phyloP scores from a whole-genome alignment of 495 filamentous ascomycete genomes.

The Ramalina intermedia region DNA sequence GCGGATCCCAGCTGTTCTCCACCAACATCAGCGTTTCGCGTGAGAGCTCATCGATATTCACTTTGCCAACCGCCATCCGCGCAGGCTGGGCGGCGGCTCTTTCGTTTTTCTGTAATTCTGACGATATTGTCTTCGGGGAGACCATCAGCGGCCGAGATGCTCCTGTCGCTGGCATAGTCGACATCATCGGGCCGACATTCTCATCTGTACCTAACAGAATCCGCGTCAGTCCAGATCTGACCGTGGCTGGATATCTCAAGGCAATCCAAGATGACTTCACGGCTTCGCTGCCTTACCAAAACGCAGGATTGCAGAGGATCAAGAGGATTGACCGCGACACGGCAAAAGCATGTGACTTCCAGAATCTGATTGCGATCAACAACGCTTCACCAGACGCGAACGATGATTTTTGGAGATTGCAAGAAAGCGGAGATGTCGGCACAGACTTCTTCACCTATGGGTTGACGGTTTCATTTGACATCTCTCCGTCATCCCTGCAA shows the following conservation, averaged over 20 bases:
- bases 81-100: constrained; percentile 47
- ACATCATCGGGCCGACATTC: constrained; percentile 42
- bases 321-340: constrained; percentile 45
- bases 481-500: constrained; percentile 39
- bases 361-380: constrained; percentile 41
- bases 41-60: constrained; percentile 27
- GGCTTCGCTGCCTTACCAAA: constrained; percentile 44
- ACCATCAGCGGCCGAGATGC: constrained; percentile 39
- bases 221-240: constrained; percentile 16
- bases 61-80: constrained; percentile 43
- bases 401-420: constrained; percentile 25
- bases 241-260: constrained; percentile 24
- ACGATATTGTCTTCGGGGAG: constrained; percentile 45
- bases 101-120: constrained; percentile 35
- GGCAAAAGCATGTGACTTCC: constrained; percentile 47
- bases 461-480: constrained; percentile 47
- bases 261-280: constrained; percentile 38
- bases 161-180: constrained; percentile 29
- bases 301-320: constrained; percentile 58
- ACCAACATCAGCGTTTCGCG: constrained; percentile 31
- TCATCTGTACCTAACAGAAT: constrained; percentile 51
- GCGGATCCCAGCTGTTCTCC: constrained; percentile 36
- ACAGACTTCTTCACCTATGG: constrained; percentile 54
- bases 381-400: constrained; percentile 8
- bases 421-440: constrained; percentile 40